phyloP scores from a whole-genome alignment of 345 rosid genomes.

The Gynandropsis gynandra region DNA sequence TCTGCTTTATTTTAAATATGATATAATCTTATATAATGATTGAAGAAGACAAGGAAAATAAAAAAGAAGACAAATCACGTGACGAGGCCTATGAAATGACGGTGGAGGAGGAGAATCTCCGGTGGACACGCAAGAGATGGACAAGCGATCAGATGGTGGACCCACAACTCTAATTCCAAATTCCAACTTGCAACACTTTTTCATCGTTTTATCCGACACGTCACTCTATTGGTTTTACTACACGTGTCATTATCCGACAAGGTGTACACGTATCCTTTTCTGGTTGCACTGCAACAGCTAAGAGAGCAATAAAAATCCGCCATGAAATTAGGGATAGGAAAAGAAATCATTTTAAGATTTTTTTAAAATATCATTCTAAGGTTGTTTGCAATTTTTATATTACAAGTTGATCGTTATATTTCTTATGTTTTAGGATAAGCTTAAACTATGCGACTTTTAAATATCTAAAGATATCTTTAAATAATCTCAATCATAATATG shows the following conservation, averaged over 20 bases:
- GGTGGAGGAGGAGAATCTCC: slow-evolving; percentile 17
- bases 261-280: background rate
- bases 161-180: background rate
- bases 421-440: no score
- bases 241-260: slow-evolving; percentile 7
- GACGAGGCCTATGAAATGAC: slow-evolving; percentile 14
- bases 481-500: no score
- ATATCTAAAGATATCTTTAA: no score
- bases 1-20: no score
- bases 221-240: slow-evolving; percentile 3
- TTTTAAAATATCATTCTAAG: no score
- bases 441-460: no score
- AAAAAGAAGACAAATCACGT: slow-evolving; percentile 12
- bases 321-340: background rate
- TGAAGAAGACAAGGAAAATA: no score
- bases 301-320: background rate
- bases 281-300: slow-evolving; percentile 8
- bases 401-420: no score
- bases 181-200: slow-evolving; percentile 7
- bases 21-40: no score
- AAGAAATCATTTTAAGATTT: no score
- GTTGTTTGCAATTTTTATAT: no score
- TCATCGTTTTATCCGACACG: background rate
- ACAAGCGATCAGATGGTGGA: slow-evolving; percentile 12
- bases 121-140: slow-evolving; percentile 22